These are phyloP conservation scores for Crithidia fasciculata DNA, from an alignment of 208 protist genomes.

Conservation along the genomic window DNA sequence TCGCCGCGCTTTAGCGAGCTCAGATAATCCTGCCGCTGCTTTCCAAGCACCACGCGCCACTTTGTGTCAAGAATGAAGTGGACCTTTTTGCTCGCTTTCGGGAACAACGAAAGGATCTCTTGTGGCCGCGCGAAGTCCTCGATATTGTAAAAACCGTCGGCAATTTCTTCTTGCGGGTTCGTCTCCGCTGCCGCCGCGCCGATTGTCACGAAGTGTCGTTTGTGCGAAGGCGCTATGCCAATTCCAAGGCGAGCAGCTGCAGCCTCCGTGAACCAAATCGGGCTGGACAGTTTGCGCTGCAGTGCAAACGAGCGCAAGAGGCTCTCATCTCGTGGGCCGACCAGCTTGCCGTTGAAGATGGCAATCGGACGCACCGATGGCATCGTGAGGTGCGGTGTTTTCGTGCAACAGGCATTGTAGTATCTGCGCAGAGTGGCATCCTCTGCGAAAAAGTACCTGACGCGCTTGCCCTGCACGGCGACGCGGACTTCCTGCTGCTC, in stretches of 20 bases:
- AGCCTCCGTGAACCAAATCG: constrained; percentile 80
- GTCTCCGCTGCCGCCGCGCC: constrained; percentile 59
- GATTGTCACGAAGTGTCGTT: constrained; percentile 71
- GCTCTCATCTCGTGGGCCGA: constrained; percentile 80
- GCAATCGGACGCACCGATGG: constrained; percentile 82
- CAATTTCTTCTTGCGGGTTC: constrained; percentile 49
- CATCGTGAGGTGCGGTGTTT: constrained; percentile 75
- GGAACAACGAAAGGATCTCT: constrained; percentile 83
- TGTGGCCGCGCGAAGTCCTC: constrained; percentile 73
- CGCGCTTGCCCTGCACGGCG: constrained; percentile 7
- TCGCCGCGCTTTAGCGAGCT: constrained; percentile 53
- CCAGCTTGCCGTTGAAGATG: constrained; percentile 77
- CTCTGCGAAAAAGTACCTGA: constrained; percentile 76
- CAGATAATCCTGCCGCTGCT: constrained; percentile 80
- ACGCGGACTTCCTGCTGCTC: constrained; percentile 5
- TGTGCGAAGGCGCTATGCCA: constrained; percentile 57
- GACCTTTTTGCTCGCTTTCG: constrained; percentile 78
- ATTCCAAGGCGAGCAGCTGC: constrained; percentile 70
- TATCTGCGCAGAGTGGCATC: constrained; percentile 86
- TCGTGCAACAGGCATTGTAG: constrained; percentile 84
- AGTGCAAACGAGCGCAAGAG: constrained; percentile 77
- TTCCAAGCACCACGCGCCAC: constrained; percentile 87
- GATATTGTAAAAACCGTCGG: constrained; percentile 88
- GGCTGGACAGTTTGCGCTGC: constrained; percentile 88
- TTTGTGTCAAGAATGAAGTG: constrained; percentile 91